Conservation (phyloP, 2,329 filamentous ascomycete genomes). For the Phialophora macrospora region DNA sequence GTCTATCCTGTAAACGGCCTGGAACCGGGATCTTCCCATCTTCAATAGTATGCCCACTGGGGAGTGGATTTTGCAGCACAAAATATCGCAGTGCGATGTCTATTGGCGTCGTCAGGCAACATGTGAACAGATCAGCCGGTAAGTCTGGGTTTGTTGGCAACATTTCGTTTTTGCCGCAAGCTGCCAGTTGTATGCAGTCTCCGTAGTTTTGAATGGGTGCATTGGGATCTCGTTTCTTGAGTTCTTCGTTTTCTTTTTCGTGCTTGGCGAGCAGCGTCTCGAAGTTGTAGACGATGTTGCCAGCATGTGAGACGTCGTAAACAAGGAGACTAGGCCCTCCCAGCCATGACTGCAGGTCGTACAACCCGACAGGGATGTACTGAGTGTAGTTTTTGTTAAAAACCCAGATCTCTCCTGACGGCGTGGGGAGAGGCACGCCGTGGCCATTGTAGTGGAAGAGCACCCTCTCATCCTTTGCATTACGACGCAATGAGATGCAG, state of each 20-base stretch:
- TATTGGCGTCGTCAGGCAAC: constrained; percentile 93
- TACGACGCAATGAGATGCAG: constrained; percentile 83
- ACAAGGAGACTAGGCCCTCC: constrained; percentile 95
- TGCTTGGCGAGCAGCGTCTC: constrained; percentile 94
- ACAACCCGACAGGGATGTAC: constrained; percentile 95
- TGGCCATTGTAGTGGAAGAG: constrained; percentile 99
- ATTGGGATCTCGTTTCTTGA: constrained; percentile 74
- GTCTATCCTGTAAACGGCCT: constrained; percentile 85
- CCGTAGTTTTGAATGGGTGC: constrained; percentile 68
- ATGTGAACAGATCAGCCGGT: constrained; percentile 93
- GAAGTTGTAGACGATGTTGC: constrained; percentile 94
- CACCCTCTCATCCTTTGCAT: constrained; percentile 93
- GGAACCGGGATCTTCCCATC: constrained; percentile 81
- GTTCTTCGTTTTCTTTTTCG: constrained; percentile 82
- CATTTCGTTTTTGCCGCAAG: constrained; percentile 87
- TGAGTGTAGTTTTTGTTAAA: constrained; percentile 99
- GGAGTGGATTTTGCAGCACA: constrained; percentile 84
- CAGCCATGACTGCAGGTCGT: constrained; percentile 94
- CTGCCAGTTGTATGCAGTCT: constrained; percentile 89
- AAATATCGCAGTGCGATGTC: constrained; percentile 98
- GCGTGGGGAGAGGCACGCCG: constrained; percentile 92
- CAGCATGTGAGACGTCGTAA: constrained; percentile 96
- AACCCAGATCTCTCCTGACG: constrained; percentile 97
- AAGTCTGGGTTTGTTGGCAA: constrained; percentile 92
- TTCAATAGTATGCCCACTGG: constrained; percentile 71